A percentile compares a stretch with the other conserved stretches of the same genome.
phyloP scores from a whole-genome alignment of 768 basidiomycete genomes.

The Bullera alba region DNA sequence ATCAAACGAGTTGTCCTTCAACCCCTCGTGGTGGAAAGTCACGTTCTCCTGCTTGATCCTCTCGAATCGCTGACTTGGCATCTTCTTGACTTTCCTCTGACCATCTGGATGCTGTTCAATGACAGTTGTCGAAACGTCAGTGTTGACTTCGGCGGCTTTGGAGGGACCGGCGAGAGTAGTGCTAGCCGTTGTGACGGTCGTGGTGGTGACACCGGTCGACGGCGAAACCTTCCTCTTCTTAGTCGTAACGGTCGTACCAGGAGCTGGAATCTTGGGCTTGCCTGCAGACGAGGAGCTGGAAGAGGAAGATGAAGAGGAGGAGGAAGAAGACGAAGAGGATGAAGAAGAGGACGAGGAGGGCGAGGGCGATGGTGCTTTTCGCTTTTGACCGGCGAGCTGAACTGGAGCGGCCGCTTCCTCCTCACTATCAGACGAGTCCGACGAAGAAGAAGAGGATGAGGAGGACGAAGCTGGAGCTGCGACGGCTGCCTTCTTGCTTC shows the following conservation, averaged over 20 bases:
- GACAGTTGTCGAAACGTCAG: slow-evolving; percentile 25
- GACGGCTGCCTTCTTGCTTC: not conserved
- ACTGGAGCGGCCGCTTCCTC: slow-evolving; percentile 3
- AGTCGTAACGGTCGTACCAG: slow-evolving; percentile 10
- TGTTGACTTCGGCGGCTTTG: slow-evolving; percentile 9
- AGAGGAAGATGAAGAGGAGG: slow-evolving; percentile 17
- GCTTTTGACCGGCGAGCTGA: slow-evolving; percentile 23
- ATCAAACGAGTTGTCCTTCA: slow-evolving; percentile 71
- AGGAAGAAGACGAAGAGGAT: slow-evolving; percentile 21
- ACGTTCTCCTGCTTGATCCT: slow-evolving; percentile 65
- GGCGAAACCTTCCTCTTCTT: slow-evolving; percentile 40
- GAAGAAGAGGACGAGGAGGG: slow-evolving; percentile 19
- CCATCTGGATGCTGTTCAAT: slow-evolving; percentile 30
- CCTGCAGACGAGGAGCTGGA: slow-evolving; percentile 10
- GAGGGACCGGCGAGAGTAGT: slow-evolving; percentile 22
- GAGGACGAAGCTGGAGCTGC: slow-evolving; percentile 6
- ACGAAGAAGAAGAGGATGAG: slow-evolving; percentile 7
- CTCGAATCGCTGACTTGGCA: slow-evolving; percentile 65
- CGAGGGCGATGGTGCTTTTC: slow-evolving; percentile 32
- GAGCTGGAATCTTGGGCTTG: slow-evolving; percentile 4
- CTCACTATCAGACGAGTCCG: slow-evolving; percentile 1
- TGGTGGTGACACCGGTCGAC: slow-evolving; percentile 25
- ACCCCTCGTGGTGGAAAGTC: slow-evolving; percentile 49
- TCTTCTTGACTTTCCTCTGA: slow-evolving; percentile 16
- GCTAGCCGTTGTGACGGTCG: slow-evolving; percentile 13